These are phyloP conservation scores for Larix kaempferi DNA, from an alignment of 75 land plant genomes.

Conservation along the genomic window DNA sequence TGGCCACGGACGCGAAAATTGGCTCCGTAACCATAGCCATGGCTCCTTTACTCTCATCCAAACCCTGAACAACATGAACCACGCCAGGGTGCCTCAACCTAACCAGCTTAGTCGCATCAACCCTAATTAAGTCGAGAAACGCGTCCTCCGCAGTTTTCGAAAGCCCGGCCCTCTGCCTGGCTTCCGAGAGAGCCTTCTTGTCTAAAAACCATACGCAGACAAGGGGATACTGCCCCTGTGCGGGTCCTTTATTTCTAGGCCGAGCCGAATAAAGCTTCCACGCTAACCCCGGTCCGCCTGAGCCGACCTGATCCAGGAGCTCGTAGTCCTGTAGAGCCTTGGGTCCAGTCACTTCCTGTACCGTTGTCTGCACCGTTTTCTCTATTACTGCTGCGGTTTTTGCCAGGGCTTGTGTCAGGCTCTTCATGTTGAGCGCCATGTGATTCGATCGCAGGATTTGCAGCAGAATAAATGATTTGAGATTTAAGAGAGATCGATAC, in stretches of 20 bases:
- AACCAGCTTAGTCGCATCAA: slow-evolving; percentile 75
- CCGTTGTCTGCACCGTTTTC: slow-evolving; percentile 89
- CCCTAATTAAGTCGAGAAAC: slow-evolving; percentile 74
- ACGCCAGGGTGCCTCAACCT: slow-evolving; percentile 93
- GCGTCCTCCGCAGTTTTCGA: slow-evolving; percentile 92
- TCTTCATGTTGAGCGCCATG: slow-evolving; percentile 97
- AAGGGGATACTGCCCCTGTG: slow-evolving; percentile 64
- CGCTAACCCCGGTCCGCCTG: slow-evolving; percentile 85
- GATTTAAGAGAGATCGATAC: neutral
- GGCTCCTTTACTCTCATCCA: slow-evolving; percentile 96
- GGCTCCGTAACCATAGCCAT: slow-evolving; percentile 99
- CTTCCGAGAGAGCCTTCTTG: slow-evolving; percentile 80
- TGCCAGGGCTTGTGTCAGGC: slow-evolving; percentile 94
- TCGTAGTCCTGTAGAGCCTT: slow-evolving; percentile 93
- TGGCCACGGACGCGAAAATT: slow-evolving; percentile 89
- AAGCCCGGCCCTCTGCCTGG: slow-evolving; percentile 62
- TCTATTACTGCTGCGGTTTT: slow-evolving; percentile 97
- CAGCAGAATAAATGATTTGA: neutral
- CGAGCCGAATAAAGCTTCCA: slow-evolving; percentile 86
- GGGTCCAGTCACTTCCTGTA: slow-evolving; percentile 98
- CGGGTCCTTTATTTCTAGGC: slow-evolving; percentile 45
- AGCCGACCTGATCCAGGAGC: slow-evolving; percentile 89
- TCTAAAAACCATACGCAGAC: slow-evolving; percentile 95
- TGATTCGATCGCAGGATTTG: slow-evolving; percentile 8
- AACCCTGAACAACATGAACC: slow-evolving; percentile 86